Conservation (phyloP, 441 rosid genomes). For the Syzygium malaccense region DNA sequence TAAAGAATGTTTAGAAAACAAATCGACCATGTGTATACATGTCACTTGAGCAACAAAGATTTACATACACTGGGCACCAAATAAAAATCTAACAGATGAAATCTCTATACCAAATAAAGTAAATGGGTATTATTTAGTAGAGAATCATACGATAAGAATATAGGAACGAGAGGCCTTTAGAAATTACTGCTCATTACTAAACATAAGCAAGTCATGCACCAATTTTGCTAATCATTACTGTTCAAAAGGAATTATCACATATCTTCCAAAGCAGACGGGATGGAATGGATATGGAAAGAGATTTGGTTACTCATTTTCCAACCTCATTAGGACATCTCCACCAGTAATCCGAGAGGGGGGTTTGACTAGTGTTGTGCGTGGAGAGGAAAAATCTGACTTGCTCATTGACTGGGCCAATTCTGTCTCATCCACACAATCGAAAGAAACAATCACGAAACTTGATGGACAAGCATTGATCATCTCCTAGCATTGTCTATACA, state of each 20-base stretch:
- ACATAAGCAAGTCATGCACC: background rate
- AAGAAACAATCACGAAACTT: background rate
- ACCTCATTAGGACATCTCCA: background rate
- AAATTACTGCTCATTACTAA: background rate
- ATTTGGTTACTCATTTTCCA: background rate
- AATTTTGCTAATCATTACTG: background rate
- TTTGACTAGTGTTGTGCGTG: too few species aligned
- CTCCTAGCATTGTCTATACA: background rate
- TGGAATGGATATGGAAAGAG: background rate
- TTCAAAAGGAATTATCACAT: background rate
- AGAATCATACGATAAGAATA: background rate
- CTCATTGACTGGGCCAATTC: too few species aligned
- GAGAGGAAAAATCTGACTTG: too few species aligned
- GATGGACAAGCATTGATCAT: background rate
- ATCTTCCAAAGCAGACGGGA: background rate
- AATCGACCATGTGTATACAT: background rate
- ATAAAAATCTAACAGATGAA: background rate
- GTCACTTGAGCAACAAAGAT: background rate
- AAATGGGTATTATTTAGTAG: background rate
- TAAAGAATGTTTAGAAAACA: background rate
- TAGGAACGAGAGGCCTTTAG: background rate
- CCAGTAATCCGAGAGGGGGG: too few species aligned
- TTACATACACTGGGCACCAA: background rate
- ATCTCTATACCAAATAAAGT: too few species aligned
- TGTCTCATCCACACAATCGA: background rate